Evolutionary conservation across 225 moss, liverwort and hornwort genomes (phyloP), one percentile per base, ranked within the genome.

Genomic region (Sphagnum tenellum): DNA sequence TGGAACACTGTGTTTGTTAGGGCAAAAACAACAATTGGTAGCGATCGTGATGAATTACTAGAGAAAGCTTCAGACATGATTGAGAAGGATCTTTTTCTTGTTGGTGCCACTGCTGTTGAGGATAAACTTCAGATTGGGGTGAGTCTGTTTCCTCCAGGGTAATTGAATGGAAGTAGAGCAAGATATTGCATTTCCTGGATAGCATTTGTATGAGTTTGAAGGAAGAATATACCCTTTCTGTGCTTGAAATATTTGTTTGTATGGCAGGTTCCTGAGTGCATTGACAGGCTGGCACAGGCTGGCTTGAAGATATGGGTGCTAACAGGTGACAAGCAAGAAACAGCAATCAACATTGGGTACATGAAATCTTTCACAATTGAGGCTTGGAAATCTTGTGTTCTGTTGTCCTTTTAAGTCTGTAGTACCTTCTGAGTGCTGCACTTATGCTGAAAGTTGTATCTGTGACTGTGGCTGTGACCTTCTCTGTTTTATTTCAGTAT

Each of bases 21-120:
- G 84, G 98, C 98, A 69, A 98, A 88, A 67, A 93, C 90, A 44
- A 90, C 86, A 13, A 75, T 98, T 66, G 98, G 98, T 58, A 67
- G 83, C 47, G 86, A 98, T 71, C 90, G 93, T 61, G 98, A 98
- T 61, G 73, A 87, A 0, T 63, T 90, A 74, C 71, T 98, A 62
- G 98, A 98, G 75, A 74, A 73, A 5, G 87, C 87, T 49, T 83
- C 87, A 11, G 87, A 87, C 13, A 49, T 81, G 67, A 75, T 87
- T 66, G 87, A 87, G 59, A 87, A 74, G 74, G 81, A 87, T 60
- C 74, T 87, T 48, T 76, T 76, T 55, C 68, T 87, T 29, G 81
- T 87, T 59, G 87, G 87, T 51, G 87, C 87, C 12, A 87, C 87
- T 14, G 83, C 87, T 55, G 87, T 87, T 44, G 87, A 87, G 87